Conservation (phyloP, 2,329 filamentous ascomycete genomes). For the Herpotrichia juniperi region DNA sequence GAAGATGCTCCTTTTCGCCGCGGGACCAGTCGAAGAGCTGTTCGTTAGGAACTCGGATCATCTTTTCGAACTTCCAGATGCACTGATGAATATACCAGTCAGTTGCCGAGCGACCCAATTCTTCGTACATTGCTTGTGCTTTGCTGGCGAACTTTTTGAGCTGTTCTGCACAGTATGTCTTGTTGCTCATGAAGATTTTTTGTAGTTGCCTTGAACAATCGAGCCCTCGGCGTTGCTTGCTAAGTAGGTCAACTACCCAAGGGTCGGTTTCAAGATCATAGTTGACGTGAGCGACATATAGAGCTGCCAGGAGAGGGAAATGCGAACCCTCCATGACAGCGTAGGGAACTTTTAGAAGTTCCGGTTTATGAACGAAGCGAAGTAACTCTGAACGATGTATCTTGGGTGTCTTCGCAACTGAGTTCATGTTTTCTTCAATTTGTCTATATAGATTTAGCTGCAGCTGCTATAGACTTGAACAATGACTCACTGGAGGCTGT, state of each 20-base stretch:
- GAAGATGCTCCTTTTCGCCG: constrained; percentile 44
- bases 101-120: constrained; percentile 46
- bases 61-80: constrained; percentile 33
- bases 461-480: not conserved
- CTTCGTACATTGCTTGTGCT: constrained; percentile 38
- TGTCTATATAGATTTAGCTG: constrained; percentile 40
- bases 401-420: constrained; percentile 72
- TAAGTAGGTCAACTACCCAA: constrained; percentile 42
- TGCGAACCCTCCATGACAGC: constrained; percentile 17
- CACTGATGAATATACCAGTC: constrained; percentile 49
- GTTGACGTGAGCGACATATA: constrained; percentile 20
- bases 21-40: constrained; percentile 36
- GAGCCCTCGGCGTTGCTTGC: constrained; percentile 24
- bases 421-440: constrained; percentile 74
- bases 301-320: constrained; percentile 16
- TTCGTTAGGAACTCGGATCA: constrained; percentile 22
- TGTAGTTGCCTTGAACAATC: constrained; percentile 30
- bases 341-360: constrained; percentile 52
- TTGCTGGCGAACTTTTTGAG: constrained; percentile 41
- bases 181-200: constrained; percentile 33
- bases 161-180: constrained; percentile 49
- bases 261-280: constrained; percentile 49
- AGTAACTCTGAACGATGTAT: constrained; percentile 72
- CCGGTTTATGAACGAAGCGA: constrained; percentile 70
- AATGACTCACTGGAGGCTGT: constrained; percentile 53